Base-by-base conservation (phyloP, 441 rosid genomes). In the Aleurites moluccanus region DNA sequence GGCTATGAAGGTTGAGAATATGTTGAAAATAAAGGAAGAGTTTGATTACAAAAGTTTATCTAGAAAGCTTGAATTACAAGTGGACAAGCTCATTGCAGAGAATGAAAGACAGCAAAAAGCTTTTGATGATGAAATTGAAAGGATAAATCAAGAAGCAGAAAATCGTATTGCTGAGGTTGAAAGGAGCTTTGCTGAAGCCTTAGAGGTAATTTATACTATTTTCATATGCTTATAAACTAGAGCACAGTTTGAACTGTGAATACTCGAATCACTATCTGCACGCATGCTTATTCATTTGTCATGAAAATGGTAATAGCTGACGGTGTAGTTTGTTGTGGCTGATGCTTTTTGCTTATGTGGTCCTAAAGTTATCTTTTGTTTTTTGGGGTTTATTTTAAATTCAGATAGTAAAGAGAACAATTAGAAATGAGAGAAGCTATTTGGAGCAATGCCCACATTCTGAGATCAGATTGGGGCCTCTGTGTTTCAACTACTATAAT, bases 1-100 rank as follows among this genome's bases (percentile, higher is more conserved):
- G 99, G 99, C 98, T 68, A 96, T 96, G 99, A 96, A 96, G 86
- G 97, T 96, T 75, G 97, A 96, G 88, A 96, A 96, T 82, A 92
- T 96, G 99, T 86, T 96, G 82, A 93, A 88, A 91, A 87, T 96
- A 79, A 96, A 96, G 85, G 99, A 93, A 84, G 99, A 96, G 85
- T 93, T 92, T 82, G 99, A 96, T 84, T 96, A 92, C 82, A 93
- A 92, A 88, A 93, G 99, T 83, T 87, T 96, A 83, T 88, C 98
- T 57, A 90, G 94, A 80, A 93, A 83, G 86, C 94, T 96, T 60
- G 99, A 93, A 83, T 83, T 92, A 75, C 98, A 96, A 78, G 83
- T 93, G 74, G 97, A 96, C 82, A 92, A 92, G 86, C 97, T 91
- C 64, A 90, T 92, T 72, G 97, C 89, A 23, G 97, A 96, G 85